These are phyloP conservation scores for Rubia balearica DNA, from an alignment of 305 asterid genomes.

Conservation along the genomic window DNA sequence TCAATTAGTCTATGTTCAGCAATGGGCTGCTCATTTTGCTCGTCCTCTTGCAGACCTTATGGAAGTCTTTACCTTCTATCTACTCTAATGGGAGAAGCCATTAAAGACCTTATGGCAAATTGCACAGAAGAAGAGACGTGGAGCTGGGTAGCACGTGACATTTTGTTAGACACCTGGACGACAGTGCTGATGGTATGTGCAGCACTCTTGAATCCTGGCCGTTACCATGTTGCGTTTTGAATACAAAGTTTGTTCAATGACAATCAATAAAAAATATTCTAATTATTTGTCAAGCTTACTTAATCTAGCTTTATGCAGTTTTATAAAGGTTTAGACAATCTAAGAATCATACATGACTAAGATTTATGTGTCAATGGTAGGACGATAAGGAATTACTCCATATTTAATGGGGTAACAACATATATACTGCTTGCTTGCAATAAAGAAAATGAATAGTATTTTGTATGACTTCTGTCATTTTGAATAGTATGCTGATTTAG, in stretches of 20 bases:
- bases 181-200: conserved; percentile 63
- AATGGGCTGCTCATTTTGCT: conserved; percentile 16
- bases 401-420: background rate
- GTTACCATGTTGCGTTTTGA: no score
- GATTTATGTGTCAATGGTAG: background rate
- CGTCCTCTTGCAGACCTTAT: conserved; percentile 58
- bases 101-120: conserved; percentile 60
- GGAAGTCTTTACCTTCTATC: conserved; percentile 73
- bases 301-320: background rate
- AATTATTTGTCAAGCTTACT: background rate
- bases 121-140: conserved; percentile 78
- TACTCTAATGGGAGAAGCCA: conserved; percentile 74
- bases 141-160: conserved; percentile 99
- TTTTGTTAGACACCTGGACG: conserved; percentile 90
- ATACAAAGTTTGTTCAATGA: background rate
- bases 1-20: background rate
- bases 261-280: background rate
- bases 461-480: background rate
- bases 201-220: background rate
- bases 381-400: background rate
- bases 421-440: background rate
- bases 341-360: background rate
- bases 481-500: background rate
- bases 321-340: background rate
- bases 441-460: background rate